Percentiles rank a stretch among this genome's conserved stretches.
Evolutionary conservation across 2,329 filamentous ascomycete species (phyloP).

Genomic region (Periconia sp.): DNA sequence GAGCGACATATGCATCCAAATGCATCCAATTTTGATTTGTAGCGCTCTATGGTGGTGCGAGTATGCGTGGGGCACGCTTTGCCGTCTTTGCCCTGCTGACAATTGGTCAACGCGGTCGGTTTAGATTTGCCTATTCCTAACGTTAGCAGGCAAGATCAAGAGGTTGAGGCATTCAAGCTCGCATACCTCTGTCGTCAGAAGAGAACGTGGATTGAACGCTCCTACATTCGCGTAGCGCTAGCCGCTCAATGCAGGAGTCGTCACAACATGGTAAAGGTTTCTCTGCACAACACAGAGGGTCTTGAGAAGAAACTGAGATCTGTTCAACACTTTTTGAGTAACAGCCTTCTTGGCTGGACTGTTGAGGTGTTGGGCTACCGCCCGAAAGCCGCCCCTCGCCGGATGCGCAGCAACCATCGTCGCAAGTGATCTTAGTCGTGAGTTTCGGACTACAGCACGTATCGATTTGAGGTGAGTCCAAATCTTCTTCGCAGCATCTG

Average conservation of each 20-base stretch:
- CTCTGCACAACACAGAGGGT: conserved; percentile 7
- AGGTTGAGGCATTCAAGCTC: neutral
- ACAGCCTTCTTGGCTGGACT: neutral
- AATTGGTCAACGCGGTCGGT: neutral
- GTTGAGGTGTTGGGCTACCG: neutral
- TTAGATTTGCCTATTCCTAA: neutral
- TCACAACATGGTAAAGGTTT: conserved; percentile 14
- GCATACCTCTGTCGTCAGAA: neutral
- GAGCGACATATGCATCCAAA: conserved; percentile 14
- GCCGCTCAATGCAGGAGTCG: conserved; percentile 7
- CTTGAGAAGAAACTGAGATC: neutral
- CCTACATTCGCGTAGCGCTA: conserved; percentile 10
- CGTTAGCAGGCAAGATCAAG: neutral
- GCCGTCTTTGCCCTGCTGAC: conserved; percentile 2
- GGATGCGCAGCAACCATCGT: too few relatives aligned
- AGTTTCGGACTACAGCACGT: too few relatives aligned
- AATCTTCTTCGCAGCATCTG: neutral
- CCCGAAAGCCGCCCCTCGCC: too few relatives aligned
- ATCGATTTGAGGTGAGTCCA: neutral
- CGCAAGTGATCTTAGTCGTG: too few relatives aligned
- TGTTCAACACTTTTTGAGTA: neutral
- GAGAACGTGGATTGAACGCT: neutral
- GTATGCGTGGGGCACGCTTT: conserved; percentile 5
- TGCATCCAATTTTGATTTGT: conserved; percentile 7
- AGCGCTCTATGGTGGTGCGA: neutral